Percentiles rank a stretch among this genome's conserved stretches.
phyloP scores from a whole-genome alignment of 2,329 filamentous ascomycete species.

The Colletotrichum eremochloae region DNA sequence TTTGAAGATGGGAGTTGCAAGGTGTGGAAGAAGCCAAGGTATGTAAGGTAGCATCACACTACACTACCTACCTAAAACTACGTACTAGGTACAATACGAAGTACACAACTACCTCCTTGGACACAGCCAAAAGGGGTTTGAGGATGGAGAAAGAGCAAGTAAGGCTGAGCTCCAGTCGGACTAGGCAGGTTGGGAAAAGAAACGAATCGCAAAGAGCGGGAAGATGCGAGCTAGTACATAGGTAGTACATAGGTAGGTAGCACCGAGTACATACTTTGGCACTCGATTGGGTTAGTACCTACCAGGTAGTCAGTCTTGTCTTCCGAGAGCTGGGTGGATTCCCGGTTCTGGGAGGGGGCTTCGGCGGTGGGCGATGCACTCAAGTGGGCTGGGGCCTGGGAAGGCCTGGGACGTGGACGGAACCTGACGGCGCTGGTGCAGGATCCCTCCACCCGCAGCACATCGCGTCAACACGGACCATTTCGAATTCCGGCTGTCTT shows the following conservation, averaged over 20 bases:
- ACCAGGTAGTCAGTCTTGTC: not conserved
- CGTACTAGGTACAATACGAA: not conserved
- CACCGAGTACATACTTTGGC: too few species aligned
- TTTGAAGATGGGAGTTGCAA: constrained; percentile 8
- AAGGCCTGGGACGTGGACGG: constrained; percentile 8
- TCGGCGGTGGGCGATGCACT: constrained; percentile 41
- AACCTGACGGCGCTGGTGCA: constrained; percentile 4
- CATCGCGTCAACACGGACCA: too few species aligned
- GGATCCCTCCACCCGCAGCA: not conserved
- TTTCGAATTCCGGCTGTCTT: too few species aligned
- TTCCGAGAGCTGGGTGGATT: not conserved
- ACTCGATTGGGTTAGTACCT: too few species aligned
- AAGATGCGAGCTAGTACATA: constrained; percentile 14
- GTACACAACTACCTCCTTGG: not conserved
- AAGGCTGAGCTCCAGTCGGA: constrained; percentile 33
- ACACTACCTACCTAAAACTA: too few species aligned
- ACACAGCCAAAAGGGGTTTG: constrained; percentile 11
- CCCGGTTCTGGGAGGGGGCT: constrained; percentile 6
- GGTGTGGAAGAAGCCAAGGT: constrained; percentile 5
- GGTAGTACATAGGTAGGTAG: too few species aligned
- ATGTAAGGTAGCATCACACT: not conserved
- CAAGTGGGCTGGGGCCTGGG: constrained; percentile 30
- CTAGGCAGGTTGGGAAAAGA: not conserved
- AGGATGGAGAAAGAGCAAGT: constrained; percentile 19
- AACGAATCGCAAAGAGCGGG: constrained; percentile 32